A percentile compares a stretch with the other conserved stretches of the same genome.
These are phyloP conservation scores for Pseudogymnoascus sp. DNA, from an alignment of 2,329 filamentous ascomycete species.

Conservation along the genomic window DNA sequence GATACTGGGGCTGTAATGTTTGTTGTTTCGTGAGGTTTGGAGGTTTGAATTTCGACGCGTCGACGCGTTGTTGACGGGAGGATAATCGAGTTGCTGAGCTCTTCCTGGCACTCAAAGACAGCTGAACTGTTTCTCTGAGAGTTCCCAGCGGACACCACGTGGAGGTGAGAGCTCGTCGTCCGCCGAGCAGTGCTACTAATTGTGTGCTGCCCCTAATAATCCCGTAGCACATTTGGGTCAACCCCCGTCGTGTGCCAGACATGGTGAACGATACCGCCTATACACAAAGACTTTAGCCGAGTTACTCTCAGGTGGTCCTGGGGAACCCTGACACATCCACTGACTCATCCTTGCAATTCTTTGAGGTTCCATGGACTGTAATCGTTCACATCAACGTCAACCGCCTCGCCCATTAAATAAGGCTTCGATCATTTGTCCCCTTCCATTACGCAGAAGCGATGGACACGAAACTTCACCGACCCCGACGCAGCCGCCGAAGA, in stretches of 20 bases:
- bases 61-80: background rate
- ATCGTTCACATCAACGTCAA: too few species aligned
- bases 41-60: background rate
- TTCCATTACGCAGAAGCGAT: background rate
- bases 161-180: constrained; percentile 9
- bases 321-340: too few species aligned
- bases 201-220: background rate
- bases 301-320: too few species aligned
- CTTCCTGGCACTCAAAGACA: too few species aligned
- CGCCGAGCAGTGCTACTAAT: background rate
- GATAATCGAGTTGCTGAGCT: too few species aligned
- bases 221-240: constrained; percentile 25
- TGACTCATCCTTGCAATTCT: too few species aligned
- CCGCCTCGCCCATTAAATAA: too few species aligned
- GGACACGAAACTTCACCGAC: background rate
- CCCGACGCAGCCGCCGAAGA: background rate
- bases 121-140: background rate
- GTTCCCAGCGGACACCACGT: constrained; percentile 9
- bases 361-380: too few species aligned
- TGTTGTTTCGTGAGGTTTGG: background rate
- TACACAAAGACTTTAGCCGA: too few species aligned
- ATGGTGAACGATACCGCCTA: background rate
- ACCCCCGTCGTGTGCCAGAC: background rate
- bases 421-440: too few species aligned
- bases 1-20: background rate